These are phyloP conservation scores for Dryas alaskensis DNA, from an alignment of 306 rosid genomes.

Conservation along the genomic window DNA sequence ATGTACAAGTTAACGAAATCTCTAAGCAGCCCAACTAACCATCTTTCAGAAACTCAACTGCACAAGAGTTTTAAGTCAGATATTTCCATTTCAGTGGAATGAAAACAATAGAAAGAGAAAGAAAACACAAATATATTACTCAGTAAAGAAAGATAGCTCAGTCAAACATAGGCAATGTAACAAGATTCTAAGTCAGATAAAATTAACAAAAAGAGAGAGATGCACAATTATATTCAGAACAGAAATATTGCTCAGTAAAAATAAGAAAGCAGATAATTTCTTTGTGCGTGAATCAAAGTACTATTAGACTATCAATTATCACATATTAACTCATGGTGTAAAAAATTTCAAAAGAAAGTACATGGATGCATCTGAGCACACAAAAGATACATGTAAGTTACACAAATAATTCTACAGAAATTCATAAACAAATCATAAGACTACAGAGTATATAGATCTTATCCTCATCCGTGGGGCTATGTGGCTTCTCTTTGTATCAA, in stretches of 20 bases:
- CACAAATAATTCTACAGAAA: neutral
- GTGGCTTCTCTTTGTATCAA: slow-evolving; percentile 49
- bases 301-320: neutral
- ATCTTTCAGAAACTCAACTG: neutral
- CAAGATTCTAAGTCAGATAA: neutral
- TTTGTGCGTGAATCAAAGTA: neutral
- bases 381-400: neutral
- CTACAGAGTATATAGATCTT: neutral
- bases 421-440: slow-evolving; percentile 8
- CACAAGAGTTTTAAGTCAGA: neutral
- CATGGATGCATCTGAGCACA: slow-evolving; percentile 10
- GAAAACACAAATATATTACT: neutral
- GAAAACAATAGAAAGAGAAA: neutral
- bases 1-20: neutral
- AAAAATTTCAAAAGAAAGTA: slow-evolving; percentile 9
- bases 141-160: neutral
- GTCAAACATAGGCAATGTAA: neutral
- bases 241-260: neutral
- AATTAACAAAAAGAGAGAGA: neutral
- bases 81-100: neutral
- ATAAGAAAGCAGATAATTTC: neutral
- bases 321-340: neutral
- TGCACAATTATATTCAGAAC: neutral
- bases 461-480: slow-evolving; percentile 10
- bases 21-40: neutral